Evolutionary conservation across 257 asterid genomes (phyloP).

Genomic region (Henckelia pumila): DNA sequence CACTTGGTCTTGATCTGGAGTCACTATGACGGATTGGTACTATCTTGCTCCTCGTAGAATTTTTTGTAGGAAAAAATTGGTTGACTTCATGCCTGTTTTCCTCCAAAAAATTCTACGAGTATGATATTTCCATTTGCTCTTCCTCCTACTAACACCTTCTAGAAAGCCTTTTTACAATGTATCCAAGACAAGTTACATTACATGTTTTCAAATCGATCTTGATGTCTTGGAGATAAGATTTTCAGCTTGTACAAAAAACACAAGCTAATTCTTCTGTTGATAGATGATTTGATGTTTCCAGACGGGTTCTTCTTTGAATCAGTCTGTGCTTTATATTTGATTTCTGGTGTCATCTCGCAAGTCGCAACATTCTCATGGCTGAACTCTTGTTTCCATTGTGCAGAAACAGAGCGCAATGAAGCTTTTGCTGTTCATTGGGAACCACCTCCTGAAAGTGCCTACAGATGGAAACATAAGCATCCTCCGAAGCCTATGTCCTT

Average conservation of each 20-base stretch:
- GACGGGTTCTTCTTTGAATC: constrained; percentile 3
- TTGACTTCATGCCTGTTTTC: constrained; percentile 13
- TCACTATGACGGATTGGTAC: neutral
- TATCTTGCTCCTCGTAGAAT: constrained; percentile 2
- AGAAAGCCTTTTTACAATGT: neutral
- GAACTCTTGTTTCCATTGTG: constrained; percentile 26
- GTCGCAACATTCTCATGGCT: constrained; percentile 6
- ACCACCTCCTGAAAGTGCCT: constrained; percentile 79
- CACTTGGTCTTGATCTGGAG: constrained; percentile 10
- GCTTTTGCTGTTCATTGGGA: constrained; percentile 96
- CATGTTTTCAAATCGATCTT: neutral
- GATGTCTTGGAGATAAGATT: no score
- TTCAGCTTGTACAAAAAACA: neutral
- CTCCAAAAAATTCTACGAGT: neutral
- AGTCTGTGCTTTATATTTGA: constrained; percentile 19
- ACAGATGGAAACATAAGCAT: constrained; percentile 74
- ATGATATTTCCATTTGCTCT: neutral
- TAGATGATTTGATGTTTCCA: neutral
- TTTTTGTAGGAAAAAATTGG: constrained; percentile 9
- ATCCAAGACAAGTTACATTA: neutral
- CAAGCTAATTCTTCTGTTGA: neutral
- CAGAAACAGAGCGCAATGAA: constrained; percentile 76
- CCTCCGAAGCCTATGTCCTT: constrained; percentile 77
- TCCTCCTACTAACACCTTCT: neutral
- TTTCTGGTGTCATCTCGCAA: constrained; percentile 15